A percentile compares a stretch with the other conserved stretches of the same genome.
These are phyloP conservation scores for Gymnopilus junonius DNA, from an alignment of 768 basidiomycete genomes.

Conservation along the genomic window DNA sequence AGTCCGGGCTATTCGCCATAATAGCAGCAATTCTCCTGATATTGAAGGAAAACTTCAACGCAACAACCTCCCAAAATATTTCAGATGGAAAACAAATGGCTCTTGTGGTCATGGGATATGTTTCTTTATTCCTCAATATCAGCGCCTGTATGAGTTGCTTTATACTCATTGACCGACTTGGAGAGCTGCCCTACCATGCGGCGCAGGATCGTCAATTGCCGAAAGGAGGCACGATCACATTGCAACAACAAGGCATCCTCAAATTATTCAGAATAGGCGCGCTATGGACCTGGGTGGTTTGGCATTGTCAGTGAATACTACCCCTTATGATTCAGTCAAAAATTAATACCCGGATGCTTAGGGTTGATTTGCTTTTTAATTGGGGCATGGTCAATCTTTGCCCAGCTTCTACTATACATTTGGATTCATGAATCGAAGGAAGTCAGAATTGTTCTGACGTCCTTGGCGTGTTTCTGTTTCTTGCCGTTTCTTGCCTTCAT, in stretches of 20 bases:
- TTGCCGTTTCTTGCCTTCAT: slow-evolving; percentile 22
- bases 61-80: background rate
- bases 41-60: slow-evolving; percentile 15
- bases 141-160: slow-evolving; percentile 26
- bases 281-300: slow-evolving; percentile 23
- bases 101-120: slow-evolving; percentile 20
- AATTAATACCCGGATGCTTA: background rate
- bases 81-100: slow-evolving; percentile 1
- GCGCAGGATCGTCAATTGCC: slow-evolving; percentile 15
- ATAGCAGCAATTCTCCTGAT: slow-evolving; percentile 20
- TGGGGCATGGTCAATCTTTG: slow-evolving; percentile 23
- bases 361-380: slow-evolving; percentile 25
- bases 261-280: slow-evolving; percentile 24
- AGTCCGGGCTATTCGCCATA: slow-evolving; percentile 27
- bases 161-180: slow-evolving; percentile 26
- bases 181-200: slow-evolving; percentile 24
- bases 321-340: background rate
- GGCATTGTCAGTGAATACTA: slow-evolving; percentile 23
- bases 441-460: slow-evolving; percentile 15
- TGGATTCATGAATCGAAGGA: slow-evolving; percentile 22
- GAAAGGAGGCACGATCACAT: slow-evolving; percentile 10
- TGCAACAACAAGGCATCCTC: slow-evolving; percentile 19
- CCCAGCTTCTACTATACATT: slow-evolving; percentile 23
- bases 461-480: slow-evolving; percentile 18
- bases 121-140: slow-evolving; percentile 27